Base-by-base conservation (phyloP, 2,329 filamentous ascomycete species). In the Aspergillus sp. region DNA sequence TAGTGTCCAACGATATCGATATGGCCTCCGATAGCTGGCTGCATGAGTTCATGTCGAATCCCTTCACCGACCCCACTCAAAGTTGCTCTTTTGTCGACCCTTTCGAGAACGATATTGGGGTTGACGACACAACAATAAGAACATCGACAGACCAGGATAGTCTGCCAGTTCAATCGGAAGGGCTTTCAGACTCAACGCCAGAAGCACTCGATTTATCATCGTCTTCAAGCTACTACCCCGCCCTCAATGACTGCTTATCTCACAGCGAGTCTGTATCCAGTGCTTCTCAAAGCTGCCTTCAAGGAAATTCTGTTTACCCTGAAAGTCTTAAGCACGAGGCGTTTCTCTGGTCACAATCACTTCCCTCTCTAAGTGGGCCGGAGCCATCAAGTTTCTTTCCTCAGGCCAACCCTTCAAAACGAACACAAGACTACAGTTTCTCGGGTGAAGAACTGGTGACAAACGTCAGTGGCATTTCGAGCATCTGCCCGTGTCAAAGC, bases 21-120 rank as follows among this genome's bases (percentile, higher is more conserved):
- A 54, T 70, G n/a, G 52, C 62, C 6, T 55, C 66, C 2, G 66
- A 69, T 19, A 64, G 55, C 40, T 72, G 70, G 70, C 50, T 70
- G n/a, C 67, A 71, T 35, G 67, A 70, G 23, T 63, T 70, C 17
- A 63, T 69, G 47, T 61, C 66, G 6, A 57, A 54, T 7, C 61
- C 62, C 12, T 55, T 59, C 6, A 44, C 62, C 1, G 63, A 65
- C 31, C 15, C 53, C 5, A 25, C 23, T 4, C 57, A 62, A 6
- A 59, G 64, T 17, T 21, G 52, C 17, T 53, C 51, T 14, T 54
- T 65, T 14, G 19, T 66, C 2, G 60, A 63, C 27, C 19, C 55
- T 0, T 54, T 65, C 2, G 61, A 53, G 43, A 11, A 54, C 21
- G n/a, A 60, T 21, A 19, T 17, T n/a, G 45, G 33, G 14, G 40